A percentile compares a stretch with the other conserved stretches of the same genome.
phyloP scores from a whole-genome alignment of 345 rosid genomes.

The Rhizophora apiculata region DNA sequence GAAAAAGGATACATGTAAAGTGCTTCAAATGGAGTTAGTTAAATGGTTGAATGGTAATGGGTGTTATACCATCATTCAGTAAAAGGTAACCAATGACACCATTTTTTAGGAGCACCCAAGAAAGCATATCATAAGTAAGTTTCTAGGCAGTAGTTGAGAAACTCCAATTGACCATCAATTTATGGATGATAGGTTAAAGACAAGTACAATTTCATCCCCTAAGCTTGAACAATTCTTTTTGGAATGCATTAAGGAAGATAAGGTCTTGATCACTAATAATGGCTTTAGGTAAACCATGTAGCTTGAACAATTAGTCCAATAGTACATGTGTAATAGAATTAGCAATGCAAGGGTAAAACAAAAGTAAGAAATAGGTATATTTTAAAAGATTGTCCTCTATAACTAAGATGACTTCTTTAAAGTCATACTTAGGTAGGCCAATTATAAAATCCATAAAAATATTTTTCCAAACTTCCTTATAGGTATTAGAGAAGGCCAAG shows the following conservation, averaged over 20 bases:
- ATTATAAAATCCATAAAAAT: not conserved
- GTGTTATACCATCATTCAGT: not conserved
- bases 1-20: not conserved
- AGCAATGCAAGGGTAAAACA: not conserved
- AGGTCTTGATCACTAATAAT: not conserved
- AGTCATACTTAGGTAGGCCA: not conserved
- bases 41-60: too few species aligned
- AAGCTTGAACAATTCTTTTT: not conserved
- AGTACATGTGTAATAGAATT: too few species aligned
- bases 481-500: not conserved
- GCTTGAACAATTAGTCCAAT: not conserved
- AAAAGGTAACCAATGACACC: not conserved
- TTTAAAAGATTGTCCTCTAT: not conserved
- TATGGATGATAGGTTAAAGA: not conserved
- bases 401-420: not conserved
- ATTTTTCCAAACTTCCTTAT: too few species aligned
- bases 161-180: rapidly evolving
- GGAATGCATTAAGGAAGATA: not conserved
- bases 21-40: not conserved
- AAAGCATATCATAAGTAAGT: not conserved
- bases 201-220: not conserved
- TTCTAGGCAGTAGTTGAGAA: not conserved
- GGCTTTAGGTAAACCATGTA: not conserved
- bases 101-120: not conserved
- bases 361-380: not conserved